phyloP scores from a whole-genome alignment of 306 rosid genomes.

The Prunus salicina region DNA sequence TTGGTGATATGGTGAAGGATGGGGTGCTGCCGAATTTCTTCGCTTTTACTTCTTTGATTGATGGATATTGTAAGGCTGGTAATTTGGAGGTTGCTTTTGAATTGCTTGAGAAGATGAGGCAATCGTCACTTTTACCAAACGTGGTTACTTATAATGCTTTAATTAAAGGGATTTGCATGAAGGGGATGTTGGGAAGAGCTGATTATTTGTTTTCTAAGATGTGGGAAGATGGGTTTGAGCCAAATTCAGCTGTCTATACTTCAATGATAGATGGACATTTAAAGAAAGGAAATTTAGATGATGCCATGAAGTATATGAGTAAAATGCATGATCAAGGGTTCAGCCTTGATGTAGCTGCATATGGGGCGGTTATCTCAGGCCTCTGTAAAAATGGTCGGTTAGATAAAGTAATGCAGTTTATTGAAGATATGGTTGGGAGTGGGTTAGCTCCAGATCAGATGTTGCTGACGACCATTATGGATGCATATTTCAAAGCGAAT shows the following conservation, averaged over 20 bases:
- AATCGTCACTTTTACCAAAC: constrained; percentile 21
- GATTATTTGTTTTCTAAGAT: constrained; percentile 30
- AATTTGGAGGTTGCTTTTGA: constrained; percentile 26
- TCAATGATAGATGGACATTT: constrained; percentile 37
- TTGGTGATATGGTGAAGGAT: constrained; percentile 27
- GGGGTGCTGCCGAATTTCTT: constrained; percentile 32
- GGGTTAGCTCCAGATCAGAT: constrained; percentile 34
- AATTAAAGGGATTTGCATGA: constrained; percentile 32
- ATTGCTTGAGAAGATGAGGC: constrained; percentile 26
- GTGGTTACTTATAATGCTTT: constrained; percentile 34
- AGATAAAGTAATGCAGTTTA: constrained; percentile 21
- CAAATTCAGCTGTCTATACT: constrained; percentile 30
- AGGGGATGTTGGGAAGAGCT: constrained; percentile 28
- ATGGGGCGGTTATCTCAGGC: constrained; percentile 33
- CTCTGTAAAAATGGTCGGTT: constrained; percentile 29
- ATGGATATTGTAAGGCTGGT: constrained; percentile 41
- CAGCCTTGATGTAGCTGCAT: constrained; percentile 23
- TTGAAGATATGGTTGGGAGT: constrained; percentile 20
- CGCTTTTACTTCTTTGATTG: constrained; percentile 35
- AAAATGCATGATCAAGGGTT: constrained; percentile 22
- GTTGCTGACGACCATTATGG: constrained; percentile 32
- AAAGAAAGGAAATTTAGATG: constrained; percentile 27
- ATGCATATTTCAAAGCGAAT: constrained; percentile 32
- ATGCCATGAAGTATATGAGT: constrained; percentile 24
- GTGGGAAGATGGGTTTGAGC: constrained; percentile 28